Evolutionary conservation across 2,329 filamentous ascomycete species (phyloP).

Genomic region (Myriosclerotinia scirpicola): DNA sequence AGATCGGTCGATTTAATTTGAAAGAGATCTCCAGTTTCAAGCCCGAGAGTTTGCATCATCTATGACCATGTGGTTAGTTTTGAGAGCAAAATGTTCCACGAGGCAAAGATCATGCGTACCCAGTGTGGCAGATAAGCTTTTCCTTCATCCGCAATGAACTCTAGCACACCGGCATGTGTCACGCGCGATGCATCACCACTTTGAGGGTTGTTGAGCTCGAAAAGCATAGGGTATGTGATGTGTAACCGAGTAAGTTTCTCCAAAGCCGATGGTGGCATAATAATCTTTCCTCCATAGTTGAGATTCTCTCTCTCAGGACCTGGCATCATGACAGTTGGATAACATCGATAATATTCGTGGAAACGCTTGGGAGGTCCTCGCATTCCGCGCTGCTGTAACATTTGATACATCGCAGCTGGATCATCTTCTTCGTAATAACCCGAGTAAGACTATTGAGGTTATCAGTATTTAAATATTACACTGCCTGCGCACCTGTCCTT

Average conservation of each 20-base stretch:
- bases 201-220: constrained; percentile 90
- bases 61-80: constrained; percentile 42
- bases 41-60: constrained; percentile 89
- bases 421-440: constrained; percentile 38
- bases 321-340: constrained; percentile 91
- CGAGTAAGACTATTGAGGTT: constrained; percentile 32
- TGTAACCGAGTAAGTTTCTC: constrained; percentile 96
- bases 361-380: constrained; percentile 66
- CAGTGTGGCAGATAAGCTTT: constrained; percentile 95
- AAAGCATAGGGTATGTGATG: constrained; percentile 95
- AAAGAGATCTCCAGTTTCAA: constrained; percentile 91
- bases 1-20: constrained; percentile 95
- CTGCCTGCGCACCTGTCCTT: background rate
- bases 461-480: constrained; percentile 24
- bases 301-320: constrained; percentile 84
- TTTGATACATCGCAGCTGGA: constrained; percentile 39
- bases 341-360: constrained; percentile 98
- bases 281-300: constrained; percentile 96
- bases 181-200: constrained; percentile 61
- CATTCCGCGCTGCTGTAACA: constrained; percentile 35
- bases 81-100: background rate
- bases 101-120: constrained; percentile 52
- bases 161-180: constrained; percentile 91
- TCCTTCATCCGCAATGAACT: constrained; percentile 97
- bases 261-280: constrained; percentile 91